Conservation (phyloP, 352 stramenopile genomes). For the Lagenidium sp. region DNA sequence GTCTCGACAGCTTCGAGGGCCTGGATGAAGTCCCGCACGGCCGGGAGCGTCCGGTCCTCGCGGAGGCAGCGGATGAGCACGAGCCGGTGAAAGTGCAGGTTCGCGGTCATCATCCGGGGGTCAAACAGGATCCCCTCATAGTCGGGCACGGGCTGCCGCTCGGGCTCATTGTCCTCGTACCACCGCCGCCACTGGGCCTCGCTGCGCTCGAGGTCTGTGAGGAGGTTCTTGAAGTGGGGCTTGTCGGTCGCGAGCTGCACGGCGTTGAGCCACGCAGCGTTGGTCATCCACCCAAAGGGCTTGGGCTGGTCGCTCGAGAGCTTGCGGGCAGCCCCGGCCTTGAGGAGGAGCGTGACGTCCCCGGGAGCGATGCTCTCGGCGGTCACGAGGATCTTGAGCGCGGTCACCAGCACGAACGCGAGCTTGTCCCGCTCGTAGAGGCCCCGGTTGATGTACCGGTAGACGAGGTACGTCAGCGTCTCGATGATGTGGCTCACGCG, state of each 20-base stretch:
- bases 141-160: conserved; percentile 46
- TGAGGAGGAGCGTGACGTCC: conserved; percentile 67
- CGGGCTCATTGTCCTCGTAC: conserved; percentile 77
- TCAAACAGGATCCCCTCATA: conserved; percentile 66
- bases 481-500: conserved; percentile 86
- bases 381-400: conserved; percentile 70
- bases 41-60: conserved; percentile 70
- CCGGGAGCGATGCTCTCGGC: conserved; percentile 35
- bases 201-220: conserved; percentile 57
- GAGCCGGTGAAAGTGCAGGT: conserved; percentile 60
- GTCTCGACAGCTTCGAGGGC: conserved; percentile 53
- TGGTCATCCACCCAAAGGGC: conserved; percentile 63
- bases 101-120: conserved; percentile 44
- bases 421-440: conserved; percentile 69
- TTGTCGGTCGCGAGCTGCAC: conserved; percentile 65
- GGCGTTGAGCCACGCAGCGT: conserved; percentile 53
- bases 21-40: conserved; percentile 53
- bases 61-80: conserved; percentile 55
- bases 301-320: conserved; percentile 57
- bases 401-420: conserved; percentile 62
- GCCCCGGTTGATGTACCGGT: conserved; percentile 66
- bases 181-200: conserved; percentile 63
- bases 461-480: conserved; percentile 76
- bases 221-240: conserved; percentile 46
- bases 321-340: conserved; percentile 57